Percentiles rank a stretch among this genome's conserved stretches.
phyloP scores from a whole-genome alignment of 2,329 filamentous ascomycete genomes.

The Pseudocercospora pini-densiflorae region DNA sequence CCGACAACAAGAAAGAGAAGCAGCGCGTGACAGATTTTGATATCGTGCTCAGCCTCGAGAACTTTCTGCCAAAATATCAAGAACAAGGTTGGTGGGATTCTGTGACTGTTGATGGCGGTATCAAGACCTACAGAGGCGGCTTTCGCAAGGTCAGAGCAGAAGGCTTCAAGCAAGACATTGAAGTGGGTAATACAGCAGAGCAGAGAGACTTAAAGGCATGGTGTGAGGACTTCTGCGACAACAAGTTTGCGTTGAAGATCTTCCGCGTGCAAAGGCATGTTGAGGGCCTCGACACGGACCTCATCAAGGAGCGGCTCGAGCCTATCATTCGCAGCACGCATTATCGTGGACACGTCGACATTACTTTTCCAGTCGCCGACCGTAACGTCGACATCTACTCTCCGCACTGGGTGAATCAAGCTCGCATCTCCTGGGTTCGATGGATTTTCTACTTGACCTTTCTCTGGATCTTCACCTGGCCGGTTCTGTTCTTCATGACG shows the following conservation, averaged over 20 bases:
- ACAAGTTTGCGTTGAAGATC: constrained; percentile 60
- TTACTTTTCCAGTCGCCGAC: constrained; percentile 65
- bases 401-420: constrained; percentile 64
- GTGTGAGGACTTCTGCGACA: constrained; percentile 70
- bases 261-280: constrained; percentile 53
- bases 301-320: constrained; percentile 58
- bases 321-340: constrained; percentile 66
- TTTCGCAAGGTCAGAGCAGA: constrained; percentile 59
- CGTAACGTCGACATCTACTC: constrained; percentile 67
- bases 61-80: constrained; percentile 23
- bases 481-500: constrained; percentile 69
- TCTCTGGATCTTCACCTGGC: constrained; percentile 73
- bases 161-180: constrained; percentile 50
- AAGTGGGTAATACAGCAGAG: constrained; percentile 46
- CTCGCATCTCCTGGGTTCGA: constrained; percentile 69
- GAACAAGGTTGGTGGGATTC: constrained; percentile 36
- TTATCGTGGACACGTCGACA: constrained; percentile 65
- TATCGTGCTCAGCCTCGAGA: constrained; percentile 30
- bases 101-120: constrained; percentile 59
- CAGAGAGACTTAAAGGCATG: constrained; percentile 59
- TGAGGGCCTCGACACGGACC: constrained; percentile 63
- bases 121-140: constrained; percentile 69
- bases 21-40: constrained; percentile 36
- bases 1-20: constrained; percentile 36
- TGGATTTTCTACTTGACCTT: constrained; percentile 70